phyloP scores from a whole-genome alignment of 768 basidiomycete species.

The Kwoniella sp. region DNA sequence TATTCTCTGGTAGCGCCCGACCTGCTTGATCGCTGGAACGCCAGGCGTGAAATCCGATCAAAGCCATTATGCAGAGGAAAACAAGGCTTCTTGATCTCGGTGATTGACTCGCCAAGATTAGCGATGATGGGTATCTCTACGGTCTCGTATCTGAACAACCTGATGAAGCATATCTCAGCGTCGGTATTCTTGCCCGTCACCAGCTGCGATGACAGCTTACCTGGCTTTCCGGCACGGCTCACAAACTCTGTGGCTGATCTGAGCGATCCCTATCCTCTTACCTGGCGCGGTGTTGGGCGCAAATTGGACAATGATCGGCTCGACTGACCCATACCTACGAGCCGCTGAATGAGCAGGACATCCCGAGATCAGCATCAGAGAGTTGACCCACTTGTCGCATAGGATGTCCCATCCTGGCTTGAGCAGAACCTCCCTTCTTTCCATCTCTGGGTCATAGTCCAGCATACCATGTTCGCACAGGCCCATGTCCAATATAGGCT shows the following conservation, averaged over 20 bases:
- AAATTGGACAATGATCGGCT: conserved; percentile 12
- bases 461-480: conserved; percentile 29
- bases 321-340: conserved; percentile 9
- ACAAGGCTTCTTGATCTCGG: not conserved
- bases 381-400: conserved; percentile 7
- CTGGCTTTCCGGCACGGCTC: conserved; percentile 12
- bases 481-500: conserved; percentile 7
- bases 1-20: conserved; percentile 5
- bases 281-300: not conserved
- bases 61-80: conserved; percentile 5
- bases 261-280: not conserved
- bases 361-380: not conserved
- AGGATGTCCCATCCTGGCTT: conserved; percentile 21
- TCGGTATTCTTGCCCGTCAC: not conserved
- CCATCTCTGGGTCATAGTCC: conserved; percentile 26
- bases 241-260: conserved; percentile 5
- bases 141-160: conserved; percentile 7
- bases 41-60: not conserved
- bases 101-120: no score
- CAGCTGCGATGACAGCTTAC: conserved; percentile 1
- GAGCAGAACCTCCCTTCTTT: conserved; percentile 2
- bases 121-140: conserved; percentile 1
- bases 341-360: not conserved
- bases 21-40: not conserved
- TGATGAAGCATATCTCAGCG: not conserved